Base-by-base conservation (phyloP, 352 stramenopile genomes). In the Halophytophthora polymorphica region DNA sequence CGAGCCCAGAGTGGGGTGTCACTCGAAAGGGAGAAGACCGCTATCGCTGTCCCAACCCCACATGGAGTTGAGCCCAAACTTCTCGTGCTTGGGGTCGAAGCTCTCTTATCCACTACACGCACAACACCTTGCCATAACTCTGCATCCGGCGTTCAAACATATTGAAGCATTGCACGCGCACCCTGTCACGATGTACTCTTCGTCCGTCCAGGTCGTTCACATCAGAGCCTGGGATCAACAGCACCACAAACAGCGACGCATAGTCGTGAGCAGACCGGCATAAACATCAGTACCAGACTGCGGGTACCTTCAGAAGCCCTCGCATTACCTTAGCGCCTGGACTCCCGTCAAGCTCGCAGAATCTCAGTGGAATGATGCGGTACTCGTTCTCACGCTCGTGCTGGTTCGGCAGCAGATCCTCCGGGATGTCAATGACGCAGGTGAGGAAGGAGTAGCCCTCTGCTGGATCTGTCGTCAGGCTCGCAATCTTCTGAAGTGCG, bases 341-440 rank as follows among this genome's bases (percentile, higher is more conserved):
- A 6, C 64, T 53, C 8, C 66, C 58, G 33, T 73, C 66, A 7
- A 82, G 35, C 51, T 91, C 78, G 12, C 66, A 25, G 58, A 86
- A 95, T 18, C 63, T 59, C 17, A 88, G 79, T n/a, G 61, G 60
- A 12, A 81, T 60, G 57, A 96, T 93, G 35, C 85, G 61, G 51
- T 91, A 94, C 51, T 94, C 81, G 42, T 94, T 80, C 50, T 94
- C 83, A 28, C 83, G 73, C 54, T 84, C 74, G 46, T 88, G 74
- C 50, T 90, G 91, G 46, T 54, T 70, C 14, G 67, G 61, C 2
- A 81, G 66, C 52, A 85, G 62, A 11, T 66, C 58, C 15, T 54
- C 58, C 8, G 77, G 71, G 34, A 83, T 64, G 43, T 84, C 64
- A 22, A 84, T 82, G 18, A 84, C 71, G 31, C 71, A 81, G 50